phyloP scores from a whole-genome alignment of 2,329 filamentous ascomycete species.

The Fusarium agapanthi region DNA sequence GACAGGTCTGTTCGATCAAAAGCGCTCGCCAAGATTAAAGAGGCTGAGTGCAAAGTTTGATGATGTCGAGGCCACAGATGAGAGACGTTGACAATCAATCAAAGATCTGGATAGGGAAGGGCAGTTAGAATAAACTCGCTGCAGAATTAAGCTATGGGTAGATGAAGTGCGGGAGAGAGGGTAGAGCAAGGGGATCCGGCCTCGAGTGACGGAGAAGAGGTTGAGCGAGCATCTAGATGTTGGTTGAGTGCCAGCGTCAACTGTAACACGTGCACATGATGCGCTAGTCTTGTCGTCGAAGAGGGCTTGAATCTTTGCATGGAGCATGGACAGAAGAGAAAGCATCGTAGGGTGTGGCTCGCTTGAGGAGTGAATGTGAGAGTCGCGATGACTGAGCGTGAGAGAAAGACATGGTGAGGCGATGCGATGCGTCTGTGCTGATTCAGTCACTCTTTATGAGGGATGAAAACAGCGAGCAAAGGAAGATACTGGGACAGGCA shows the following conservation, averaged over 20 bases:
- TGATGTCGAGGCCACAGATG: slow-evolving; percentile 36
- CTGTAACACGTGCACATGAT: slow-evolving; percentile 9
- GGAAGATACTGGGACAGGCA: neutral
- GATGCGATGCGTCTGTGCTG: slow-evolving; percentile 16
- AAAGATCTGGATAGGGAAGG: slow-evolving; percentile 32
- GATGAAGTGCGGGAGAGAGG: slow-evolving; percentile 11
- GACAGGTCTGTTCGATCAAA: slow-evolving; percentile 21
- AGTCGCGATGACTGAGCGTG: slow-evolving; percentile 20
- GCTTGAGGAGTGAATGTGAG: slow-evolving; percentile 25
- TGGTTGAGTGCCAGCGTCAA: neutral
- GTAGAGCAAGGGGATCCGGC: neutral
- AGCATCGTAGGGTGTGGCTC: neutral
- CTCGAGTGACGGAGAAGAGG: neutral
- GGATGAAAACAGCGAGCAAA: slow-evolving; percentile 3
- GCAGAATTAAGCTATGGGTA: neutral
- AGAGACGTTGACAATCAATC: slow-evolving; percentile 33
- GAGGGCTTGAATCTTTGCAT: slow-evolving; percentile 5
- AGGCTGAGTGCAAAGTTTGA: slow-evolving; percentile 17
- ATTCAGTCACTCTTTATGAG: slow-evolving; percentile 37
- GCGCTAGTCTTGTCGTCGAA: slow-evolving; percentile 10
- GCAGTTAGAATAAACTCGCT: slow-evolving; percentile 34
- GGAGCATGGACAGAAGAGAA: neutral
- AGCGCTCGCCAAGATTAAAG: slow-evolving; percentile 11
- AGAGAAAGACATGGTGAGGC: neutral
- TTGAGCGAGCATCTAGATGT: slow-evolving; percentile 11